Conservation (phyloP, 2,329 filamentous ascomycete species). For the Colletotrichum lupini region DNA sequence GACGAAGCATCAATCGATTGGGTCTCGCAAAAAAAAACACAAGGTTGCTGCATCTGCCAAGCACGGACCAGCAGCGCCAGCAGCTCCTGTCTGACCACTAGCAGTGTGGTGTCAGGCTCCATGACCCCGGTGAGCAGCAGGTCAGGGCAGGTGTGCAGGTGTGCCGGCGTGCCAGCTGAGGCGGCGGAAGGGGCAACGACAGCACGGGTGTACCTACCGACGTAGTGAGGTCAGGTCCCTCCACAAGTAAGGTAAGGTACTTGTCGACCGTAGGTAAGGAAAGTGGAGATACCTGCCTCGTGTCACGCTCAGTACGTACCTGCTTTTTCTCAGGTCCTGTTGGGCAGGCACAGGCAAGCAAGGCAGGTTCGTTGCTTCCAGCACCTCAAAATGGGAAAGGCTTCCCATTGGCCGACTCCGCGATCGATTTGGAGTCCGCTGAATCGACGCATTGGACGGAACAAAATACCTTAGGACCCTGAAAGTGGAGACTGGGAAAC, state of each 20-base stretch:
- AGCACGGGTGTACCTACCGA: constrained; percentile 22
- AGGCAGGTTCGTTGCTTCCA: not conserved
- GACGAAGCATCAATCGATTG: constrained; percentile 42
- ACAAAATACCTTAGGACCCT: constrained; percentile 25
- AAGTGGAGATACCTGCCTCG: not conserved
- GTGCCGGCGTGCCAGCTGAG: constrained; percentile 31
- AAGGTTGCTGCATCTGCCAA: constrained; percentile 46
- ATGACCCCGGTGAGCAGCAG: constrained; percentile 7
- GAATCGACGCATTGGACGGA: constrained; percentile 34
- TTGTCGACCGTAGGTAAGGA: no score
- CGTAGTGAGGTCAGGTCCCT: not conserved
- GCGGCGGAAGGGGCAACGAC: constrained; percentile 19
- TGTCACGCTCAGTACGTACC: constrained; percentile 15
- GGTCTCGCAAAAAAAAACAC: constrained; percentile 43
- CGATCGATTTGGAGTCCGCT: constrained; percentile 24
- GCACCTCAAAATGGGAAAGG: not conserved
- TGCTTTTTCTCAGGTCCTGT: not conserved
- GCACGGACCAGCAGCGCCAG: constrained; percentile 45
- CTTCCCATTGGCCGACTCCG: constrained; percentile 19
- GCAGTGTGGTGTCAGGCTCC: constrained; percentile 4
- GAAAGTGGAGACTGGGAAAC: constrained; percentile 25
- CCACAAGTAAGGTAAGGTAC: not conserved
- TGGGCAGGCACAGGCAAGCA: no score
- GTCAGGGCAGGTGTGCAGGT: constrained; percentile 21
- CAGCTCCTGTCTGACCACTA: constrained; percentile 21